Percentiles rank a stretch among this genome's conserved stretches.
These are phyloP conservation scores for Neopestalotiopsis clavispora DNA, from an alignment of 2,329 filamentous ascomycete species.

Conservation along the genomic window DNA sequence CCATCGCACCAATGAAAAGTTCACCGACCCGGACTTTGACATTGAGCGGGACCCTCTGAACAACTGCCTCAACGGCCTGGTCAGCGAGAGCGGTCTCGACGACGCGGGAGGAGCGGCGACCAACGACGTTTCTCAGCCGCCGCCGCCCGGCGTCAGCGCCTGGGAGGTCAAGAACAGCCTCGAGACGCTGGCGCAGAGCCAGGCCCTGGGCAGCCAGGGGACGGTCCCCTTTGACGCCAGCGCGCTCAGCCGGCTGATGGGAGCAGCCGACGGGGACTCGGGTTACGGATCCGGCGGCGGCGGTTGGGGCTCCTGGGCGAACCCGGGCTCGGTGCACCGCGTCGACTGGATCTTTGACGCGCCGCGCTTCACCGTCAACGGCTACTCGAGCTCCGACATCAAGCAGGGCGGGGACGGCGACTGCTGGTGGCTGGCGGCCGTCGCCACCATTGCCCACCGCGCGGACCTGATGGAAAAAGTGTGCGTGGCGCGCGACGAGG, in stretches of 20 bases:
- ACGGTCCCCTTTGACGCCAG: constrained; percentile 26
- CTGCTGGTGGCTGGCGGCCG: constrained; percentile 75
- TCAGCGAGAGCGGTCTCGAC: constrained; percentile 18
- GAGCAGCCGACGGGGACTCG: constrained; percentile 10
- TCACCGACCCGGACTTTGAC: constrained; percentile 50
- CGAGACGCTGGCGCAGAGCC: constrained; percentile 26
- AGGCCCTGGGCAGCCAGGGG: constrained; percentile 27
- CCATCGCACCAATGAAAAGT: constrained; percentile 50
- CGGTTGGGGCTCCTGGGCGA: constrained; percentile 24
- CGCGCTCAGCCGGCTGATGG: constrained; percentile 26
- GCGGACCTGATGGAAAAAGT: constrained; percentile 67
- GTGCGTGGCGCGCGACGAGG: constrained; percentile 71
- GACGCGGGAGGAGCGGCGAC: too few species aligned
- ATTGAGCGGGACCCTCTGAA: constrained; percentile 42
- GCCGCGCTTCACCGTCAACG: constrained; percentile 45
- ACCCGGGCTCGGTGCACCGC: constrained; percentile 46
- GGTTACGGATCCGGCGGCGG: constrained; percentile 19
- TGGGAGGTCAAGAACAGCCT: constrained; percentile 30
- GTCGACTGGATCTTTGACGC: constrained; percentile 49
- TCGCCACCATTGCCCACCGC: constrained; percentile 72
- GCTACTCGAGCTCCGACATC: constrained; percentile 46
- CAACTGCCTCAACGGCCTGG: constrained; percentile 40
- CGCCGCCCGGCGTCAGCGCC: constrained; percentile 11
- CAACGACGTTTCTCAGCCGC: too few species aligned
- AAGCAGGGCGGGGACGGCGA: constrained; percentile 61